Evolutionary conservation across 2,329 filamentous ascomycete species (phyloP).

Genomic region (Pyricularia sp.): DNA sequence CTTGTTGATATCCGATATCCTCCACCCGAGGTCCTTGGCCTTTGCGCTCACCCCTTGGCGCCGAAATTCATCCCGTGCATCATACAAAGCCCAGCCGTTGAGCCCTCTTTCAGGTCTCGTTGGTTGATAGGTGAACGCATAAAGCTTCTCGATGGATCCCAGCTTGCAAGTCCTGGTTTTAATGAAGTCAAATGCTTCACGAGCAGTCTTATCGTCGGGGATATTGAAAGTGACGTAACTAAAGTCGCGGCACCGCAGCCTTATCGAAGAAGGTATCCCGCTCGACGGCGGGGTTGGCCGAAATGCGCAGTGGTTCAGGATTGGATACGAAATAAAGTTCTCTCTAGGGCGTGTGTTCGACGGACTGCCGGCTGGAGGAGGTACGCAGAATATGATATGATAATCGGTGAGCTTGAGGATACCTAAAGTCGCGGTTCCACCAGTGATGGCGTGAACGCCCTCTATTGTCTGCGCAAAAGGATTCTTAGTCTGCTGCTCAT

Average conservation of each 20-base stretch:
- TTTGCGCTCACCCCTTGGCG: slow-evolving; percentile 80
- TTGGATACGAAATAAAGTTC: slow-evolving; percentile 92
- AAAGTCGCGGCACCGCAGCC: slow-evolving; percentile 84
- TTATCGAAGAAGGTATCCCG: slow-evolving; percentile 65
- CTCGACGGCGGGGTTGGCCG: slow-evolving; percentile 59
- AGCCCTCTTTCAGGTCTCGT: slow-evolving; percentile 59
- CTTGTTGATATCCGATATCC: slow-evolving; percentile 77
- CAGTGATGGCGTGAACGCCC: slow-evolving; percentile 46
- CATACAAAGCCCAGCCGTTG: slow-evolving; percentile 75
- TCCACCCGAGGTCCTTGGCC: slow-evolving; percentile 67
- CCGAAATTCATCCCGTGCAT: slow-evolving; percentile 72
- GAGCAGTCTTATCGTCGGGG: slow-evolving; percentile 55
- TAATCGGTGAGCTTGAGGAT: slow-evolving; percentile 49
- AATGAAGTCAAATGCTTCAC: slow-evolving; percentile 80
- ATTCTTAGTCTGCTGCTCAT: neutral
- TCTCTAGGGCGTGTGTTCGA: slow-evolving; percentile 22
- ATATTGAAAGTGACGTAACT: slow-evolving; percentile 90
- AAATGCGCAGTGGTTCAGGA: slow-evolving; percentile 70
- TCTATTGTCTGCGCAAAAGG: slow-evolving; percentile 30
- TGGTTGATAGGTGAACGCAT: slow-evolving; percentile 78
- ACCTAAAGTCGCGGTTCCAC: slow-evolving; percentile 42
- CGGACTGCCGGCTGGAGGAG: slow-evolving; percentile 18
- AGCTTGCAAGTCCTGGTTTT: slow-evolving; percentile 68
- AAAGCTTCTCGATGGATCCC: slow-evolving; percentile 73
- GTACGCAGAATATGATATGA: slow-evolving; percentile 43